Evolutionary conservation across 1,284 basidiomycete genomes (phyloP).

Genomic region (Moesziomyces globuligerus): DNA sequence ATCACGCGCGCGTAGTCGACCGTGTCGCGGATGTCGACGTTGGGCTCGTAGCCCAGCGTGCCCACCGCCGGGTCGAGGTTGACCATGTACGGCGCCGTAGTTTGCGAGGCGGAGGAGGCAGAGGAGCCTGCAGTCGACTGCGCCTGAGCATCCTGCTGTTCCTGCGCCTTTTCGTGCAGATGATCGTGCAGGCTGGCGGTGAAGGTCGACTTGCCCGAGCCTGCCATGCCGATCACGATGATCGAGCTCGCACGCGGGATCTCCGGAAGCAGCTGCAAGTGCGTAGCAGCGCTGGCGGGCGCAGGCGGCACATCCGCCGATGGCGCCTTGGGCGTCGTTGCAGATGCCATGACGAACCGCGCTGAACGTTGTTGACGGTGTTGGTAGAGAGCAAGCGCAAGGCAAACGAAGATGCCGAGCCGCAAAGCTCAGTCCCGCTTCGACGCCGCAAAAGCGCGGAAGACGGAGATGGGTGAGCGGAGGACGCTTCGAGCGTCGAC

Average conservation of each 20-base stretch:
- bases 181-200: constrained; percentile 71
- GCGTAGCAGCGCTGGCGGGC: constrained; percentile 20
- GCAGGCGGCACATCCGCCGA: constrained; percentile 5
- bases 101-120: constrained; percentile 43
- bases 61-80: constrained; percentile 97
- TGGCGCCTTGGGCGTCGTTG: constrained; percentile 6
- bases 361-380: neutral
- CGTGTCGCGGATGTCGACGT: constrained; percentile 98
- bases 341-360: constrained; percentile 16
- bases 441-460: constrained; percentile 4
- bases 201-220: constrained; percentile 95
- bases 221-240: constrained; percentile 80
- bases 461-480: constrained; percentile 12
- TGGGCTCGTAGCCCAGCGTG: constrained; percentile 88
- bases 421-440: neutral
- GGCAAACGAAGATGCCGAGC: neutral
- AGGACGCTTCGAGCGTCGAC: constrained; percentile 6
- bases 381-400: neutral
- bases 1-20: constrained; percentile 98
- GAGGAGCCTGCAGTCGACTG: constrained; percentile 8
- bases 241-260: constrained; percentile 62
- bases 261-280: constrained; percentile 46
- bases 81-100: constrained; percentile 85
- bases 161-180: constrained; percentile 35
- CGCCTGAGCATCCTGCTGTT: constrained; percentile 23